phyloP scores from a whole-genome alignment of 2,329 filamentous ascomycete species.

The Albophoma yamanashiensis region DNA sequence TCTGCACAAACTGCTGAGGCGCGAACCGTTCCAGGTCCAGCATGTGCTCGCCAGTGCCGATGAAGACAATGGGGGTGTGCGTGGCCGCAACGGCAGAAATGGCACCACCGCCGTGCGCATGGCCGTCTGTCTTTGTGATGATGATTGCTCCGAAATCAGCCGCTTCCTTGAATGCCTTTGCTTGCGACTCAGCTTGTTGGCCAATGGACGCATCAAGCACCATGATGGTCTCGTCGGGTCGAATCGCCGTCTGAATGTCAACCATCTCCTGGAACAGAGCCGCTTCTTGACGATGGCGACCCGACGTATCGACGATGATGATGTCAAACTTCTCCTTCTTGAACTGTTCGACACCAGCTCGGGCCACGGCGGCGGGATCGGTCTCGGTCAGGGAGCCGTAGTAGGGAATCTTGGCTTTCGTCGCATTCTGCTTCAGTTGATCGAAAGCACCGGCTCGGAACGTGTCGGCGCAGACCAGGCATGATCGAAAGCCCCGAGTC shows the following conservation, averaged over 20 bases:
- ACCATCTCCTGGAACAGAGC: conserved; percentile 97
- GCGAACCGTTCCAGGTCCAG: conserved; percentile 88
- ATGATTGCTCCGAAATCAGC: conserved; percentile 97
- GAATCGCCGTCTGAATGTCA: conserved; percentile 85
- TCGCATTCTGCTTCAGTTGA: conserved; percentile 97
- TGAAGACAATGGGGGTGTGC: conserved; percentile 93
- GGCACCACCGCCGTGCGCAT: conserved; percentile 89
- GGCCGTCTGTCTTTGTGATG: conserved; percentile 96
- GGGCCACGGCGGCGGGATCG: conserved; percentile 84
- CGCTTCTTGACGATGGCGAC: conserved; percentile 87
- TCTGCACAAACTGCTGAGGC: conserved; percentile 86
- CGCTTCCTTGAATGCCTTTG: conserved; percentile 92
- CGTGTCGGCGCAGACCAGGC: conserved; percentile 93
- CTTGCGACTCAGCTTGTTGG: conserved; percentile 89
- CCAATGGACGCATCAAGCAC: conserved; percentile 94
- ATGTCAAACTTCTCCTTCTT: conserved; percentile 98
- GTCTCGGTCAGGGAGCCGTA: conserved; percentile 95
- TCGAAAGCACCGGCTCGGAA: conserved; percentile 98
- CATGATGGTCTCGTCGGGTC: conserved; percentile 95
- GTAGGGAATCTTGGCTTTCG: conserved; percentile 98
- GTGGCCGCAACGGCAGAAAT: conserved; percentile 97
- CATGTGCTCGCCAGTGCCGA: conserved; percentile 96
- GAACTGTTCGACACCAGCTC: conserved; percentile 97
- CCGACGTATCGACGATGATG: conserved; percentile 96
- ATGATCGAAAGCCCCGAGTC: conserved; percentile 82